Evolutionary conservation across 1,284 basidiomycete genomes (phyloP).

Genomic region (Ceratobasidium sp.): DNA sequence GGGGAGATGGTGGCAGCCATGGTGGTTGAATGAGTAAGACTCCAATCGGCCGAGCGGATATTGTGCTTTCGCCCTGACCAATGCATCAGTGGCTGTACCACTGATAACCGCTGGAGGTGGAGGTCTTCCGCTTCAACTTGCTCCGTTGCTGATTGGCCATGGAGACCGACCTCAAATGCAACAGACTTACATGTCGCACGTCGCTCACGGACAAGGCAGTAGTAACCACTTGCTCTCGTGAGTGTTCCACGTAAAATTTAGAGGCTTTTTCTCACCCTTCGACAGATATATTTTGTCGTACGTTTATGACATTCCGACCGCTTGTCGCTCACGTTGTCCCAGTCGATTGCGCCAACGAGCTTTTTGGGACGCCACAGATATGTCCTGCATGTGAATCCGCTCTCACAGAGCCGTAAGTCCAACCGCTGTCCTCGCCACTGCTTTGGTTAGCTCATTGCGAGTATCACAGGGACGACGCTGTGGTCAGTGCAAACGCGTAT

Average conservation of each 20-base stretch:
- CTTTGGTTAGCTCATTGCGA: background rate
- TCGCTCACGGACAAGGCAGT: conserved; percentile 75
- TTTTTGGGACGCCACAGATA: conserved; percentile 74
- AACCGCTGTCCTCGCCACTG: background rate
- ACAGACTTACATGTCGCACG: conserved; percentile 63
- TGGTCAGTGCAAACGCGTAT: conserved; percentile 55
- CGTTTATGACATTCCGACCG: conserved; percentile 42
- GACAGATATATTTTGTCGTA: conserved; percentile 84
- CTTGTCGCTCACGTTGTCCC: conserved; percentile 38
- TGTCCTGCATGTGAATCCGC: conserved; percentile 85
- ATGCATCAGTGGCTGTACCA: conserved; percentile 19
- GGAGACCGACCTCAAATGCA: conserved; percentile 69
- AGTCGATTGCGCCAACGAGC: conserved; percentile 84
- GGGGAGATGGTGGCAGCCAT: conserved; percentile 47
- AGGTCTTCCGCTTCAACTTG: background rate
- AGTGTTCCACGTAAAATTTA: conserved; percentile 4
- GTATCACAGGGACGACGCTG: conserved; percentile 73
- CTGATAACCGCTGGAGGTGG: conserved; percentile 1
- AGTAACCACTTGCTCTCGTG: conserved; percentile 50
- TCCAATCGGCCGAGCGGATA: conserved; percentile 14
- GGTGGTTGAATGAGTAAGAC: conserved; percentile 35
- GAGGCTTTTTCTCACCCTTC: conserved; percentile 51
- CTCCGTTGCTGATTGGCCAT: conserved; percentile 45
- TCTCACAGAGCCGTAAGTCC: conserved; percentile 72
- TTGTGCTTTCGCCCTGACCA: background rate